Percentiles rank a stretch among this genome's conserved stretches.
These are phyloP conservation scores for Botryosphaeria dothidea DNA, from an alignment of 2,329 filamentous ascomycete species.

Conservation along the genomic window DNA sequence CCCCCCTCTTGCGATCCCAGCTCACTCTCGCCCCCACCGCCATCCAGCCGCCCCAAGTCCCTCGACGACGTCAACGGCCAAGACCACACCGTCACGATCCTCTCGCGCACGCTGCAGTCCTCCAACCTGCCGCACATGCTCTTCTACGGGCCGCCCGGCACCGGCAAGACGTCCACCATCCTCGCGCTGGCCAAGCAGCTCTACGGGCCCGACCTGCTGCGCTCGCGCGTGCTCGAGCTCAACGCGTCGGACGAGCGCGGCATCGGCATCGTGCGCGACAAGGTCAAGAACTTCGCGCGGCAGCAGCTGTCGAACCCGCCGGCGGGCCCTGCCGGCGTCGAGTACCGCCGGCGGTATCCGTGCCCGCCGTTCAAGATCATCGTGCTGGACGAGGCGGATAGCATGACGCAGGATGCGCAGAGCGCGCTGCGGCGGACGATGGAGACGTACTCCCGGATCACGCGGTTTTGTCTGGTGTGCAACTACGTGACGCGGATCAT, in stretches of 20 bases:
- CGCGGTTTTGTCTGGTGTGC: conserved; percentile 94
- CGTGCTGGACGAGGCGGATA: conserved; percentile 96
- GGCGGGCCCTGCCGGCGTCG: conserved; percentile 60
- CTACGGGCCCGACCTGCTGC: conserved; percentile 92
- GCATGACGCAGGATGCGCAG: conserved; percentile 98
- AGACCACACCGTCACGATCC: conserved; percentile 92
- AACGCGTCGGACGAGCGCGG: conserved; percentile 99
- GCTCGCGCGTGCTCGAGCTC: conserved; percentile 92
- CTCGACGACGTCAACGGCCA: conserved; percentile 94
- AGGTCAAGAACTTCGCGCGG: conserved; percentile 96
- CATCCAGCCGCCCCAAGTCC: conserved; percentile 79
- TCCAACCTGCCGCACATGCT: conserved; percentile 99
- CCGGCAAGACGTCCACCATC: conserved; percentile 96
- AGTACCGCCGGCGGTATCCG: conserved; percentile 70
- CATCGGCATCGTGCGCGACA: conserved; percentile 94
- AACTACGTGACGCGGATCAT: conserved; percentile 99
- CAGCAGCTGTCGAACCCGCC: conserved; percentile 88
- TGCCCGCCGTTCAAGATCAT: conserved; percentile 99
- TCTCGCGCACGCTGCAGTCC: conserved; percentile 89
- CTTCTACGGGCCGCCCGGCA: conserved; percentile 96
- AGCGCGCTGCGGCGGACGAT: conserved; percentile 90
- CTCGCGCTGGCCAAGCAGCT: conserved; percentile 96
- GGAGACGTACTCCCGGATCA: conserved; percentile 97
- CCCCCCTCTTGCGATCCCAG: not conserved
- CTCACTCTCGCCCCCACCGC: not conserved